Evolutionary conservation across 2,329 filamentous ascomycete genomes (phyloP).

Genomic region (Fonsecaea multimorphosa): DNA sequence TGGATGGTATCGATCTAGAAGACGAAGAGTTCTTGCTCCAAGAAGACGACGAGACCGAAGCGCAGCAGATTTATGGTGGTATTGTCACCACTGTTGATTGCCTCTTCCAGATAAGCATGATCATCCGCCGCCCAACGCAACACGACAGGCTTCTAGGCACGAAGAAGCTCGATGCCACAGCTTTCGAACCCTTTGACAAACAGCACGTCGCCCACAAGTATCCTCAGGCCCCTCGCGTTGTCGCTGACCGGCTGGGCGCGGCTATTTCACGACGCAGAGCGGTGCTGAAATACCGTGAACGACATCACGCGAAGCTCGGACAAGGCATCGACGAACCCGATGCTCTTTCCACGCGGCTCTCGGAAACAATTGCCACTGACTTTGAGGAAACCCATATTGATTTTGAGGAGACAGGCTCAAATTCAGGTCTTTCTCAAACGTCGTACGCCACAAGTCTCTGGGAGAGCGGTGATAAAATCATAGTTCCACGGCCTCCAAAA

Average conservation of each 20-base stretch:
- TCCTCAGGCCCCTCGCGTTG: conserved; percentile 15
- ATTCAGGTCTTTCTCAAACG: conserved; percentile 40
- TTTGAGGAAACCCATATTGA: conserved; percentile 8
- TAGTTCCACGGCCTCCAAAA: conserved; percentile 41
- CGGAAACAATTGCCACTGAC: conserved; percentile 24
- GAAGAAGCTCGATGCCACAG: conserved; percentile 33
- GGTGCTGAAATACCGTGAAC: conserved; percentile 48
- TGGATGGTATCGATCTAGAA: conserved; percentile 3
- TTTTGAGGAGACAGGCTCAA: too few species aligned
- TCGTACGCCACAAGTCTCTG: conserved; percentile 43
- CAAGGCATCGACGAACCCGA: conserved; percentile 34
- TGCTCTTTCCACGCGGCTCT: conserved; percentile 11
- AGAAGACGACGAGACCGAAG: conserved; percentile 28
- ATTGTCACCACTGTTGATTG: conserved; percentile 42
- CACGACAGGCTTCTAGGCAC: conserved; percentile 44
- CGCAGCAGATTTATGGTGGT: conserved; percentile 35
- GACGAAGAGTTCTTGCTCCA: not conserved
- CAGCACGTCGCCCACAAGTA: conserved; percentile 46
- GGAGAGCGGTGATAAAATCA: conserved; percentile 15
- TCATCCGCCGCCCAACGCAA: conserved; percentile 47
- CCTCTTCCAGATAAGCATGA: conserved; percentile 47
- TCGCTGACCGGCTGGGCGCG: conserved; percentile 43
- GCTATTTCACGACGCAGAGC: conserved; percentile 47
- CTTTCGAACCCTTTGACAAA: conserved; percentile 42
- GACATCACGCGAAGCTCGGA: conserved; percentile 46